Base-by-base conservation (phyloP, 345 rosid species). In the Hibiscus syriacus region DNA sequence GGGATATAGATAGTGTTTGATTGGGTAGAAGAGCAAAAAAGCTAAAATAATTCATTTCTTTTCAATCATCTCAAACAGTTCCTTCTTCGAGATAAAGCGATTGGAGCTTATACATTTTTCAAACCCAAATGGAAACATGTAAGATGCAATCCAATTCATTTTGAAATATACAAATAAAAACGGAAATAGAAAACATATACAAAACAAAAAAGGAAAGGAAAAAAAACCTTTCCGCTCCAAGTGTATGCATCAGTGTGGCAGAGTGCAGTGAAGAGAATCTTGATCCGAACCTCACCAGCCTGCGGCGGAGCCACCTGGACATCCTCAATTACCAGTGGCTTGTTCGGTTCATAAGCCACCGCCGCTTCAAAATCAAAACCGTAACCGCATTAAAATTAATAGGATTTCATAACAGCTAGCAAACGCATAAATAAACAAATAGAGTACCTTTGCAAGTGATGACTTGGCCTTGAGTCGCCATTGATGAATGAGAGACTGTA, bases 181-280 rank as follows among this genome's bases (percentile, higher is more conserved):
- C 32, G 13, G 56, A 30, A 2, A 64, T 6, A 26, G n/a, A 6
- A 41, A 56, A 16, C 14, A 26, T n/a, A n/a, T n/a, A n/a, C n/a
- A n/a, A n/a, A n/a, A n/a, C n/a, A n/a, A n/a, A n/a, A n/a, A n/a
- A n/a, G n/a, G n/a, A n/a, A n/a, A n/a, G n/a, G n/a, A n/a, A n/a
- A 11, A 14, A 5, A 65, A 60, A 91, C 97, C 99, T 94, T 91
- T 69, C 99, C 99, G 72, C 98, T 86, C 99, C 99, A 94, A 6
- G 99, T 91, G 81, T 94, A 94, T 41, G 96, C 96, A 72, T 94
- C 99, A 63, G 99, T 94, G 73, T 94, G 99, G 71, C 99, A 94
- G 23, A 94, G 92, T 70, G 98, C 99, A 3, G 96, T 77, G 86
- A 80, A 94, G 41, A 89, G 85, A 64, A 94, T 85, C 87, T 87